A percentile compares a stretch with the other conserved stretches of the same genome.
phyloP scores from a whole-genome alignment of 78 protist species.

The Corallochytrium limacisporum region DNA sequence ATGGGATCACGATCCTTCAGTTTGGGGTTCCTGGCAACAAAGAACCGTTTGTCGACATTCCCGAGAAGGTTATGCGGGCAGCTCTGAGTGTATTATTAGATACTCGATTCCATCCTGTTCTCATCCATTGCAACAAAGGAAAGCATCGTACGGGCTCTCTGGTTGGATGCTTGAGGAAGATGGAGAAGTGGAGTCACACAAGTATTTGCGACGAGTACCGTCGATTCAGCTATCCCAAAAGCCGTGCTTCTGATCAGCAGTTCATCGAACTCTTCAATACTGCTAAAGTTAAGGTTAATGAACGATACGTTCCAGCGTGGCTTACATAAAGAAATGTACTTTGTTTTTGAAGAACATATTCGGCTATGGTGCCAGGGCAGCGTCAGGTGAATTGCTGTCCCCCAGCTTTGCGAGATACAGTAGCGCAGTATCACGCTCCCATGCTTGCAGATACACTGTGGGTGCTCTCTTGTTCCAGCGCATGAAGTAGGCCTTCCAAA shows the following conservation, averaged over 20 bases:
- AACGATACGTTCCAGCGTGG: too few species aligned
- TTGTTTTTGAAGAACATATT: too few species aligned
- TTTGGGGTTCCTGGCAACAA: slow-evolving; percentile 51
- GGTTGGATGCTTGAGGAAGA: slow-evolving; percentile 44
- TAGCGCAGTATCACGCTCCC: too few species aligned
- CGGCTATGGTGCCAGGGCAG: too few species aligned
- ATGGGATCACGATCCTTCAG: slow-evolving; percentile 20
- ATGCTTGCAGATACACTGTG: too few species aligned
- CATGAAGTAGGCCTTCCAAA: too few species aligned
- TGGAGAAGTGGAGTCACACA: slow-evolving; percentile 52
- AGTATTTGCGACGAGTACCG: slow-evolving; percentile 64
- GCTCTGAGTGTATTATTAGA: not conserved
- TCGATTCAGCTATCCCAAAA: slow-evolving; percentile 54
- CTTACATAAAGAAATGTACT: too few species aligned
- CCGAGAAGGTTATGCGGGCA: not conserved
- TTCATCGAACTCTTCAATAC: slow-evolving; percentile 58
- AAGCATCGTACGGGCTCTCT: slow-evolving; percentile 58
- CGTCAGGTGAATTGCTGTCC: too few species aligned
- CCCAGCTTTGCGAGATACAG: too few species aligned
- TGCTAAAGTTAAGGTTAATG: too few species aligned
- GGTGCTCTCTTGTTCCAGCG: too few species aligned
- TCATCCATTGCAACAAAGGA: slow-evolving; percentile 59
- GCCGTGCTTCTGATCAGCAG: slow-evolving; percentile 52
- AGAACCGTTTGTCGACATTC: slow-evolving; percentile 56
- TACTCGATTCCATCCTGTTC: slow-evolving; percentile 31